Evolutionary conservation across 257 asterid genomes (phyloP).

Genomic region (Ballota nigra): DNA sequence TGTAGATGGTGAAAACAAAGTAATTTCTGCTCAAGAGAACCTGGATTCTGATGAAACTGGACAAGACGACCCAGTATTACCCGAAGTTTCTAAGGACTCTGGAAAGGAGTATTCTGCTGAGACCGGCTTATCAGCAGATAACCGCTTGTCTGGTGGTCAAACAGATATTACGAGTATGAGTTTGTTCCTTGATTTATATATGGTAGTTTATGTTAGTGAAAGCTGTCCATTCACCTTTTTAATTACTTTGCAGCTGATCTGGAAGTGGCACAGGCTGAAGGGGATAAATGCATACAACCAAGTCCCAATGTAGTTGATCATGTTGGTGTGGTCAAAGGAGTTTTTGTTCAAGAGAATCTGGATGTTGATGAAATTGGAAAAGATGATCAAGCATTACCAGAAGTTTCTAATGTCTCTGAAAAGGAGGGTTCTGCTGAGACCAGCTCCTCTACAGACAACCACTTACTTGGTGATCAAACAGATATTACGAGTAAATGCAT

Average conservation of each 20-base stretch:
- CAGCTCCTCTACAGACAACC: conserved; percentile 1
- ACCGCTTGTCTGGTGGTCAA: conserved; percentile 17
- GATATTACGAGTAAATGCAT: conserved; percentile 12
- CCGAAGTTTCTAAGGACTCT: neutral
- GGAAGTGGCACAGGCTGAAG: conserved; percentile 26
- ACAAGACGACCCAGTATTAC: neutral
- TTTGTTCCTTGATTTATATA: conserved; percentile 5
- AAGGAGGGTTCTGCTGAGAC: conserved; percentile 6
- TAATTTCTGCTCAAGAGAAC: conserved; percentile 2
- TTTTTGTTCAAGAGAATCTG: conserved; percentile 10
- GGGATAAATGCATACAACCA: neutral
- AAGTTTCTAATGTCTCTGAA: neutral
- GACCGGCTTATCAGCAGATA: conserved; percentile 9
- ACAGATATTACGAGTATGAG: conserved; percentile 31
- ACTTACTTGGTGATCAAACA: conserved; percentile 10
- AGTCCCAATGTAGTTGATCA: neutral
- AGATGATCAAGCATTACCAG: neutral
- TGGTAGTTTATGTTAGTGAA: too few species aligned
- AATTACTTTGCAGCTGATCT: conserved; percentile 26
- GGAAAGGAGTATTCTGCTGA: neutral
- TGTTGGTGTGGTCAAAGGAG: neutral
- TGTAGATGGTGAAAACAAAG: neutral
- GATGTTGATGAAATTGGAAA: neutral
- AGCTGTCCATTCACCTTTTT: neutral
- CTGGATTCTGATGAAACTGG: conserved; percentile 10